These are phyloP conservation scores for Falciphora oryzae DNA, from an alignment of 2,329 filamentous ascomycete species.

Conservation along the genomic window DNA sequence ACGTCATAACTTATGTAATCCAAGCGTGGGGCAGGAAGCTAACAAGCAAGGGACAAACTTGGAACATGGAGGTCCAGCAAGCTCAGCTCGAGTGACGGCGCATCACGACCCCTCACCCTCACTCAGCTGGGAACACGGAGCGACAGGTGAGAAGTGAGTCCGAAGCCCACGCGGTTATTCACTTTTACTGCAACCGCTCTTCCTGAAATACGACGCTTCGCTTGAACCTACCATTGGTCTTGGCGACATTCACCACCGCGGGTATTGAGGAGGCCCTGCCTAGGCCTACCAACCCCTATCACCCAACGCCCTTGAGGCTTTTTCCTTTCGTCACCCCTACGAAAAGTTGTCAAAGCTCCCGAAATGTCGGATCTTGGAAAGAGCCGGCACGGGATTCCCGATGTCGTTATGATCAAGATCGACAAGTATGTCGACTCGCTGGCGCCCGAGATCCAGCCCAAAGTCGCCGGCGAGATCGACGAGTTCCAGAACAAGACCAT, in stretches of 20 bases:
- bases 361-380: conserved; percentile 7
- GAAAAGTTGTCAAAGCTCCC: not conserved
- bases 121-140: not conserved
- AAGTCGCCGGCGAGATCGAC: conserved; percentile 38
- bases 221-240: not conserved
- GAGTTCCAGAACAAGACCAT: conserved; percentile 39
- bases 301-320: not conserved
- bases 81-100: not conserved
- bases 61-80: not conserved
- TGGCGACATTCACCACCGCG: not conserved
- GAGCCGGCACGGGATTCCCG: conserved; percentile 28
- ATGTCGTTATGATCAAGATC: conserved; percentile 37
- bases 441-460: conserved; percentile 39
- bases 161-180: not conserved
- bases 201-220: not conserved
- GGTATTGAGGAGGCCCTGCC: too few relatives aligned
- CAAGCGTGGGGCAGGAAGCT: not conserved
- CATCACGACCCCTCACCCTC: not conserved
- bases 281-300: not conserved
- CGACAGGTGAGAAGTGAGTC: not conserved
- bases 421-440: conserved; percentile 43
- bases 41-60: not conserved
- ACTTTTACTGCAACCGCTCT: not conserved
- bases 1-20: not conserved
- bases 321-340: not conserved